Conservation (phyloP, 192 early-diverging fungal species). For the Backusella tuberculispora region DNA sequence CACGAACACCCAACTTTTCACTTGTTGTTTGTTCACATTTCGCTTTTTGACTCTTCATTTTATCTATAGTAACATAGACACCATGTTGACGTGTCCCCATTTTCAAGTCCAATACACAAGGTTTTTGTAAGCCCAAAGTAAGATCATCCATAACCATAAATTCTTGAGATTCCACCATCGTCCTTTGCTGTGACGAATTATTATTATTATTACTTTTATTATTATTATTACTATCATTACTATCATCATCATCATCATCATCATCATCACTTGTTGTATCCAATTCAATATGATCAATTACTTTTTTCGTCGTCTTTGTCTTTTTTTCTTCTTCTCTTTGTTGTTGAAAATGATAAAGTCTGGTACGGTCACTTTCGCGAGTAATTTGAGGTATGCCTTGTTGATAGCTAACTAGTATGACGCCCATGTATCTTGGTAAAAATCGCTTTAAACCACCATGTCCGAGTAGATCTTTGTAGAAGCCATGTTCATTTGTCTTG, state of each 20-base stretch:
- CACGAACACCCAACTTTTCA: slow-evolving; percentile 87
- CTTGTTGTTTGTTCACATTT: slow-evolving; percentile 95
- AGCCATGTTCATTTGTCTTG: slow-evolving; percentile 19
- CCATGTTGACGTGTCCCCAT: slow-evolving; percentile 99
- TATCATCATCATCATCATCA: no score
- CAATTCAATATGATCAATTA: background rate
- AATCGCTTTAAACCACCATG: background rate
- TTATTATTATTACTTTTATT: background rate
- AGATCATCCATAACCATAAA: slow-evolving; percentile 95
- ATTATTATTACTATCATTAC: no score
- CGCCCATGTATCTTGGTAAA: slow-evolving; percentile 22
- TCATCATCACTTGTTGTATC: no score
- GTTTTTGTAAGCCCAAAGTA: slow-evolving; percentile 83
- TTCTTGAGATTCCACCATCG: slow-evolving; percentile 47
- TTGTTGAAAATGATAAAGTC: background rate
- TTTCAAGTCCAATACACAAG: slow-evolving; percentile 96
- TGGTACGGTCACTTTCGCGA: slow-evolving; percentile 2
- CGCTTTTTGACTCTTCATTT: slow-evolving; percentile 82
- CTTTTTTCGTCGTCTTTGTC: no score
- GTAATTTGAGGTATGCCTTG: slow-evolving; percentile 10
- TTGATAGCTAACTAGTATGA: slow-evolving; percentile 12
- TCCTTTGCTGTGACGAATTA: background rate
- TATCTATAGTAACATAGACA: slow-evolving; percentile 80
- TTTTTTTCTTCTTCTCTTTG: background rate
- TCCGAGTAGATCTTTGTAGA: background rate